phyloP scores from a whole-genome alignment of 1,284 basidiomycete species.

The Ustilago crameri region DNA sequence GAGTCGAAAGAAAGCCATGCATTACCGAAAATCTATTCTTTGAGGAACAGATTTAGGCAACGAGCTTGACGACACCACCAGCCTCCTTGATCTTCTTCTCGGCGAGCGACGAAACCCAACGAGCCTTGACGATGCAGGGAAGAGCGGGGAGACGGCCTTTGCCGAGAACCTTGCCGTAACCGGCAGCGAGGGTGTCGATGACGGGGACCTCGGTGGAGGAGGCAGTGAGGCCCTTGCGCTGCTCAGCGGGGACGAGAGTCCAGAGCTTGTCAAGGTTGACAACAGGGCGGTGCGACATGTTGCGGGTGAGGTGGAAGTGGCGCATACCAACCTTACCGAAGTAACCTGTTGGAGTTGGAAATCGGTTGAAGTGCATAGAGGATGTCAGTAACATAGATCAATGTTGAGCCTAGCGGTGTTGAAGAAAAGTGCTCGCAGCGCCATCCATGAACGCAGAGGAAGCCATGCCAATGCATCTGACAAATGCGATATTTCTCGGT shows the following conservation, averaged over 20 bases:
- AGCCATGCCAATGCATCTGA: too few species aligned
- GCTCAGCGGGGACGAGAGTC: constrained; percentile 67
- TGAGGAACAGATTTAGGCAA: constrained; percentile 51
- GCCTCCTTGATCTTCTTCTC: constrained; percentile 69
- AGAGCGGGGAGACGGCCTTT: constrained; percentile 67
- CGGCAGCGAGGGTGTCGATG: constrained; percentile 67
- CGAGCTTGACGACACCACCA: constrained; percentile 67
- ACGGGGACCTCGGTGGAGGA: constrained; percentile 65
- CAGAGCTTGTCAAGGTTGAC: constrained; percentile 77
- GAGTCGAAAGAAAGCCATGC: not conserved
- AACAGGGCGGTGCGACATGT: constrained; percentile 87
- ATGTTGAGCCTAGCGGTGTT: not conserved
- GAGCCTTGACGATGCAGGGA: constrained; percentile 68
- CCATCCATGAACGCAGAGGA: not conserved
- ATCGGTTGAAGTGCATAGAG: not conserved
- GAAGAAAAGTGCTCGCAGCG: not conserved
- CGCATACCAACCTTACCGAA: constrained; percentile 96
- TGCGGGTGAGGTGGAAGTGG: constrained; percentile 94
- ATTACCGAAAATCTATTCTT: too few species aligned
- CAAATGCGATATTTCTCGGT: too few species aligned
- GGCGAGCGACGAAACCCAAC: constrained; percentile 66
- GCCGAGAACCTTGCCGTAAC: constrained; percentile 68
- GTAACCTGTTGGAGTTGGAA: constrained; percentile 76
- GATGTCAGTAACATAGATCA: constrained; percentile 14
- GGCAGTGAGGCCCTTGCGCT: constrained; percentile 59